Evolutionary conservation across 305 asterid species (phyloP), one percentile per base, ranked within the genome.

Genomic region (Fraxinus velutina): DNA sequence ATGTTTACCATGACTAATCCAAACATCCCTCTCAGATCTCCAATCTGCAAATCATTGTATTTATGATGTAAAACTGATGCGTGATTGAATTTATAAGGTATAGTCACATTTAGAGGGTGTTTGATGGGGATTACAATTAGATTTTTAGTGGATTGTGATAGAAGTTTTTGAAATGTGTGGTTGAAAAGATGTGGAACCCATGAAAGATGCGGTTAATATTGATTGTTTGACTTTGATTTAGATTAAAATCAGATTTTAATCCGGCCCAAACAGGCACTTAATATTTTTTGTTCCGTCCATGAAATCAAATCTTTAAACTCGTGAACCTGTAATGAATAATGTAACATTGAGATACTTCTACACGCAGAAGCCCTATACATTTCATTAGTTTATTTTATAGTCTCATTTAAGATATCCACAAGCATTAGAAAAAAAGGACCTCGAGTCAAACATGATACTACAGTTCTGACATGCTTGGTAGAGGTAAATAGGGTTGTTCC

Each of bases 21-120:
- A 75, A 89, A 90, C 62, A 93, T 60, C 64, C 97, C 97, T 86
- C 92, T 93, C 83, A 90, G 74, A 79, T 93, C 97, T 79, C 97
- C 97, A 84, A 93, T 79, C 97, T 93, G 92, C 90, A 87, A 42
- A 79, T 17, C 68, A 80, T 32, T 4, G 22, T 3, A 44, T 52
- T 44, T 44, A 12, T 12, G 17, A 52, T 4, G 8, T 52, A 52
- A 52, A 50, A 52, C 22, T n/a, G 22, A 52, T 52, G 22, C 22
- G 1, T 4, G 24, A 52, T n/a, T n/a, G 64, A n/a, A 52, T 52
- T 52, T 52, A 52, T 52, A 4, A 52, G 24, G 64, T n/a, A 52
- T 7, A 52, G 22, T 17, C 9, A 52, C 64, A 17, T 4, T 52
- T 52, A 52, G 5, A 30, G 5, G 5, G 32, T 29, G 32, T 29